These are phyloP conservation scores for Ceratocystis diversiconidia DNA, from an alignment of 2,329 filamentous ascomycete species.

Conservation along the genomic window DNA sequence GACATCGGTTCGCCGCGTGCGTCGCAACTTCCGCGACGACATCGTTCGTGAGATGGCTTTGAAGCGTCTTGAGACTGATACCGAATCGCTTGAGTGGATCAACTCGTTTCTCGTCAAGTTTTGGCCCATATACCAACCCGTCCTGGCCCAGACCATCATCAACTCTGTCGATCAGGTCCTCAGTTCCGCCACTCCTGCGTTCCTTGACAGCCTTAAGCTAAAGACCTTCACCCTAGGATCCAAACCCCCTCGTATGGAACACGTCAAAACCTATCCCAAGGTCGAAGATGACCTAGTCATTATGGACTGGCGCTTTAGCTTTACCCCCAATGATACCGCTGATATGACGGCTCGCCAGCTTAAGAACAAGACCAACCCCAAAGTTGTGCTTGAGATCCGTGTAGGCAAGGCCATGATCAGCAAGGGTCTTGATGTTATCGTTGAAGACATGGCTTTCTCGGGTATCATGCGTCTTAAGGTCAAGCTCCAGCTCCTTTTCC, in stretches of 20 bases:
- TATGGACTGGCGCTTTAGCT: conserved; percentile 99
- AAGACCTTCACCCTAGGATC: conserved; percentile 88
- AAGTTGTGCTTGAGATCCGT: conserved; percentile 86
- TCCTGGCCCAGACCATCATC: conserved; percentile 82
- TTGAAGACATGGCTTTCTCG: conserved; percentile 93
- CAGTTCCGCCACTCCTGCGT: conserved; percentile 78
- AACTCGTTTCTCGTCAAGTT: conserved; percentile 98
- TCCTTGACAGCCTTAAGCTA: conserved; percentile 84
- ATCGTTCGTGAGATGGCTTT: conserved; percentile 79
- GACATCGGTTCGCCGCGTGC: conserved; percentile 82
- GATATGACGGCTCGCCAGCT: conserved; percentile 84
- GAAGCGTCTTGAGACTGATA: conserved; percentile 74
- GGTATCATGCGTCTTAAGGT: conserved; percentile 95
- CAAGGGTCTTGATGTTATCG: conserved; percentile 92
- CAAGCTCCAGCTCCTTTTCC: conserved; percentile 91
- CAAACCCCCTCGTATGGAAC: conserved; percentile 89
- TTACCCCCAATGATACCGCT: conserved; percentile 84
- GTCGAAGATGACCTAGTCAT: conserved; percentile 88
- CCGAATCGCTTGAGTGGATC: conserved; percentile 94
- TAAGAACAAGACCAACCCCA: conserved; percentile 93
- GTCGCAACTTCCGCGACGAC: conserved; percentile 92
- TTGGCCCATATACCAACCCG: conserved; percentile 96
- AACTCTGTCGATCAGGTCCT: conserved; percentile 91
- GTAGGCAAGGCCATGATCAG: conserved; percentile 93
- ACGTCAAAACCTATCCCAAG: conserved; percentile 96